Evolutionary conservation across 2,329 filamentous ascomycete species (phyloP), one percentile per base, ranked within the genome.

Genomic region (Colletotrichum eleusines): DNA sequence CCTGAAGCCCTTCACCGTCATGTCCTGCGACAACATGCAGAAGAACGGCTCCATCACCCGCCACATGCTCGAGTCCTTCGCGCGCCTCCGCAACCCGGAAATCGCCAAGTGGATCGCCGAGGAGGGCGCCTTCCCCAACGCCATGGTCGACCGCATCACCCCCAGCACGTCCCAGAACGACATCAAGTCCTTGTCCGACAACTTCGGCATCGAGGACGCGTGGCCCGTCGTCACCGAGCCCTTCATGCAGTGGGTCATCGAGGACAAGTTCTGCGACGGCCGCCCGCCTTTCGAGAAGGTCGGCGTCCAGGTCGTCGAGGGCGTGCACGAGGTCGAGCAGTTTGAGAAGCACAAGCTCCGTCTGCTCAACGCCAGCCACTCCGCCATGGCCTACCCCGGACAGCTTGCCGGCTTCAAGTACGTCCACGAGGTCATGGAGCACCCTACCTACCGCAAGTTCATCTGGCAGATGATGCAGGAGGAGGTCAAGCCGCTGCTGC

Each of bases 11-110:
- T 87, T 87, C 77, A 87, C 85, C 73, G 85, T 87, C 38, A 74
- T 87, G 75, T 87, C 86, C 5, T 87, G 85, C 76, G 85, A 87
- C 77, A 87, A 87, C 79, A 87, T 87, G 85, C 85, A 87, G 79
- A 85, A 86, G 81, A 87, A 87, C 77, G 85, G 85, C 64, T 79
- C 82, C 76, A 87, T 87, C 77, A 85, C 84, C 7, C 84, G 84
- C 44, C 75, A 80, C 77, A 87, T 87, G 85, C 83, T 87, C 44
- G 75, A 80, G 72, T 83, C 85, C 2, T 87, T 87, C 74, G 85
- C 85, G 2, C 80, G 80, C 38, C 79, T 84, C 55, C 81, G 80
- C 70, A 80, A 86, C 79, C 82, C 85, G 2, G 80, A 82, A 44
- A 69, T 87, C 26, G 84, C 86, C 62, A 77, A 81, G 58, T 87